These are phyloP conservation scores for Russula earlei DNA, from an alignment of 768 basidiomycete species.

Conservation along the genomic window DNA sequence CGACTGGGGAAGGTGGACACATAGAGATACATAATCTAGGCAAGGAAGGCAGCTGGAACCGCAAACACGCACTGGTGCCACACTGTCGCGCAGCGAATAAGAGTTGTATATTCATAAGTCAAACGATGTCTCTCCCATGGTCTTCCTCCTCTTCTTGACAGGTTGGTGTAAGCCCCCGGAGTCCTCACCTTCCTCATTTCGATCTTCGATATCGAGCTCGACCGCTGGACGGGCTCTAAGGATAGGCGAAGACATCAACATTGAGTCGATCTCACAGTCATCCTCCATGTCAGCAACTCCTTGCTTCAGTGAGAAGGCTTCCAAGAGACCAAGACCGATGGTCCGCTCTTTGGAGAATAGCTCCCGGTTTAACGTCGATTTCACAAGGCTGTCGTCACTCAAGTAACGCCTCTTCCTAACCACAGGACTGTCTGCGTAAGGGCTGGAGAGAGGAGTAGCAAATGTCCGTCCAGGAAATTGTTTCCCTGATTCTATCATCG, in stretches of 20 bases:
- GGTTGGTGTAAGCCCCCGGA: conserved; percentile 3
- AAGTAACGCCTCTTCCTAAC: conserved; percentile 15
- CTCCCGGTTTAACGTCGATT: conserved; percentile 10
- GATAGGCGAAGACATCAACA: conserved; percentile 20
- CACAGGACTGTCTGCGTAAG: conserved; percentile 19
- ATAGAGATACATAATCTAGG: conserved; percentile 12
- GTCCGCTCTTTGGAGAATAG: conserved; percentile 5
- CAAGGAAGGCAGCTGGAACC: not conserved
- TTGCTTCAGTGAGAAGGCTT: conserved; percentile 22
- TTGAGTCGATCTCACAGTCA: conserved; percentile 16
- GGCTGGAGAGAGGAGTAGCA: conserved; percentile 15
- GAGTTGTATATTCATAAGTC: not conserved
- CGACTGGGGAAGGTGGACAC: not conserved
- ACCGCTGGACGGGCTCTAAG: conserved; percentile 10
- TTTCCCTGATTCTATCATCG: conserved; percentile 6
- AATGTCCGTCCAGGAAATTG: not conserved
- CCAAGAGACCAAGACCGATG: conserved; percentile 24
- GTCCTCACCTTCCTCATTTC: conserved; percentile 14
- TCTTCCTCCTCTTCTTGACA: conserved; percentile 31
- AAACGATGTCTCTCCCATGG: conserved; percentile 9
- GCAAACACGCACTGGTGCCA: not conserved
- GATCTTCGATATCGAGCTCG: conserved; percentile 7
- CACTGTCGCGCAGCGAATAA: not conserved
- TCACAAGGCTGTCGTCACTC: conserved; percentile 14
- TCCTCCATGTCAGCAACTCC: conserved; percentile 13